A percentile compares a stretch with the other conserved stretches of the same genome.
phyloP scores from a whole-genome alignment of 768 basidiomycete genomes.

The Boletales sp. region DNA sequence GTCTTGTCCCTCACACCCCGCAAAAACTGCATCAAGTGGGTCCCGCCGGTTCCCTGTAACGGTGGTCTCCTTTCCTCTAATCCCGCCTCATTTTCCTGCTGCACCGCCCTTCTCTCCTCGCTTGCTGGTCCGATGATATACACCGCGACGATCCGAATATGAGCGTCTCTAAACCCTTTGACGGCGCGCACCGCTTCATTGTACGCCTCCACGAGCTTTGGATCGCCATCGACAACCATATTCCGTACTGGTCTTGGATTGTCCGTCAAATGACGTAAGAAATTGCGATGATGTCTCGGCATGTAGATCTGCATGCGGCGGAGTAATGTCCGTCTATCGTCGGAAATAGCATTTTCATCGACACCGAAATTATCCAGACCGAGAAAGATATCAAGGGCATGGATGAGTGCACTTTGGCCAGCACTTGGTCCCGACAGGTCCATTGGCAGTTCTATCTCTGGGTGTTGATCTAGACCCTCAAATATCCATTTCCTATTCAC shows the following conservation, averaged over 20 bases:
- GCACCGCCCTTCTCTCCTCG: slow-evolving; percentile 9
- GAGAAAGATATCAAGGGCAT: slow-evolving; percentile 69
- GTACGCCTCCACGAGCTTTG: slow-evolving; percentile 49
- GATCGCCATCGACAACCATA: slow-evolving; percentile 39
- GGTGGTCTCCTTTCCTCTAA: slow-evolving; percentile 22
- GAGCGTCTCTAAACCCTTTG: slow-evolving; percentile 71
- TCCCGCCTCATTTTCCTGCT: slow-evolving; percentile 7
- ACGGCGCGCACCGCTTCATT: slow-evolving; percentile 62
- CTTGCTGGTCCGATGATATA: slow-evolving; percentile 74
- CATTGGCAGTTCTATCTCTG: slow-evolving; percentile 39
- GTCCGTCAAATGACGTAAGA: slow-evolving; percentile 61
- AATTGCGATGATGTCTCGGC: slow-evolving; percentile 78
- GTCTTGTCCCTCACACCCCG: slow-evolving; percentile 72
- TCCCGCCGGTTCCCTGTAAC: slow-evolving; percentile 77
- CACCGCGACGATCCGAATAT: slow-evolving; percentile 69
- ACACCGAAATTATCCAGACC: slow-evolving; percentile 52
- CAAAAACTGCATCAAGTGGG: slow-evolving; percentile 71
- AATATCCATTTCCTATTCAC: slow-evolving; percentile 50
- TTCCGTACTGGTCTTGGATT: slow-evolving; percentile 59
- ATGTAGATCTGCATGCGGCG: slow-evolving; percentile 78
- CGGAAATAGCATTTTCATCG: slow-evolving; percentile 2
- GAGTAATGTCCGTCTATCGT: slow-evolving; percentile 45
- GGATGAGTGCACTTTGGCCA: slow-evolving; percentile 77
- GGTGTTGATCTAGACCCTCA: slow-evolving; percentile 52
- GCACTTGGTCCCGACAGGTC: slow-evolving; percentile 78